Conservation (phyloP, 371 early-diverging fungal species). For the Sporodiniella umbellata region DNA sequence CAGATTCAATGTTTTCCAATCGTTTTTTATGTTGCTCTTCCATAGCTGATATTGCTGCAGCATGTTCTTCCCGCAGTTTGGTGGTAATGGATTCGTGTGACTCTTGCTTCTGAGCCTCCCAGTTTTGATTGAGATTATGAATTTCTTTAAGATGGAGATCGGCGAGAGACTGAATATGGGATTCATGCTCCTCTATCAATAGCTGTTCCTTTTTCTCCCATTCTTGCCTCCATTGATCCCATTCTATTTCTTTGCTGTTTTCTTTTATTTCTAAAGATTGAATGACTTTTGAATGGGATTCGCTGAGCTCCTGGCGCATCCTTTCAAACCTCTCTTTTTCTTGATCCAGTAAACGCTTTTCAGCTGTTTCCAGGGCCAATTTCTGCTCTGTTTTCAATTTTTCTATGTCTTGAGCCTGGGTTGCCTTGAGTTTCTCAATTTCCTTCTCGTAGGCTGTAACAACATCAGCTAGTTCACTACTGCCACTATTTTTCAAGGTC, state of each 20-base stretch:
- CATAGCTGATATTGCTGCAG: not conserved
- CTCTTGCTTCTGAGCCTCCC: conserved; percentile 1
- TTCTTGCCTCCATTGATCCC: not conserved
- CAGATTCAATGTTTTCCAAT: not conserved
- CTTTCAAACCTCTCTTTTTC: not conserved
- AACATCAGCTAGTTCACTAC: conserved; percentile 10
- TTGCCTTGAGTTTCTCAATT: conserved; percentile 10
- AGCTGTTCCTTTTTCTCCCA: not conserved
- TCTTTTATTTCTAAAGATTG: not conserved
- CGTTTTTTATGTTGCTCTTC: not conserved
- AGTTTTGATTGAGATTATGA: conserved; percentile 1
- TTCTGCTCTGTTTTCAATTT: conserved; percentile 3
- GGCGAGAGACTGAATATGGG: conserved; percentile 1
- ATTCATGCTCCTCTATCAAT: not conserved
- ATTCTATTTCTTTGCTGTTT: not conserved
- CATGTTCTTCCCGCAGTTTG: conserved; percentile 1
- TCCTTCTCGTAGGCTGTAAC: conserved; percentile 14
- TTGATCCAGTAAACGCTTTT: not conserved
- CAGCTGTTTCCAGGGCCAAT: not conserved
- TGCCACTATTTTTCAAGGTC: conserved; percentile 4
- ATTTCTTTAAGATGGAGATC: conserved; percentile 4
- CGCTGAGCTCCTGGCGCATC: not conserved
- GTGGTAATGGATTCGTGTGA: not conserved
- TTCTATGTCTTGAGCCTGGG: conserved; percentile 15
- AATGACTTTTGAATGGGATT: not conserved